A percentile compares a stretch with the other conserved stretches of the same genome.
Conservation (phyloP, 2,329 filamentous ascomycete species). For the Gliomastix tumulicola region DNA sequence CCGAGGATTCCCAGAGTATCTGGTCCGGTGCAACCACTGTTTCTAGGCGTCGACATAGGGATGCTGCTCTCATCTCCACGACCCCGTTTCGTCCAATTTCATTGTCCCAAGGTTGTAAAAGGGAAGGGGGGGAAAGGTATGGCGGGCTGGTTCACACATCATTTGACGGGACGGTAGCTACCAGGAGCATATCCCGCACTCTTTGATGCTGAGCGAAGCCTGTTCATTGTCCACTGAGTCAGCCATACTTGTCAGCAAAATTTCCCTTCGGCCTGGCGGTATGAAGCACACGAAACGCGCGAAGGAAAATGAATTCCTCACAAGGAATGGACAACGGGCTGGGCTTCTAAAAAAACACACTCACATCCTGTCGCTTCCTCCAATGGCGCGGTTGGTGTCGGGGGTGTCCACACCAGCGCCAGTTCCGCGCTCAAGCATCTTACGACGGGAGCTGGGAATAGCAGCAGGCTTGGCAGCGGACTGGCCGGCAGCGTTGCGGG, state of each 20-base stretch:
- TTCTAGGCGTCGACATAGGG: too few species aligned
- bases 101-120: too few species aligned
- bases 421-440: constrained; percentile 67
- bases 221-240: constrained; percentile 80
- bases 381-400: constrained; percentile 68
- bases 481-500: constrained; percentile 57
- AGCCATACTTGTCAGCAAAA: constrained; percentile 67
- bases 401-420: constrained; percentile 57
- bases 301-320: constrained; percentile 78
- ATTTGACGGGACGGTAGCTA: constrained; percentile 26
- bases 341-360: constrained; percentile 58
- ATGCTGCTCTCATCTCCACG: too few species aligned
- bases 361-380: constrained; percentile 93
- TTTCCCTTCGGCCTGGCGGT: constrained; percentile 68
- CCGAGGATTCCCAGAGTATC: too few species aligned
- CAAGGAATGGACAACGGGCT: constrained; percentile 57
- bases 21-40: too few species aligned
- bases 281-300: constrained; percentile 73
- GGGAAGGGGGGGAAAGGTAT: constrained; percentile 4
- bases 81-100: too few species aligned
- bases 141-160: constrained; percentile 16
- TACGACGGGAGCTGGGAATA: constrained; percentile 72
- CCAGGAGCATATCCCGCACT: constrained; percentile 45
- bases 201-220: constrained; percentile 78
- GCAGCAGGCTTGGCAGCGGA: constrained; percentile 64